These are phyloP conservation scores for Pneumocystis oryctolagi DNA, from an alignment of 1,139 yeast genomes.

Conservation along the genomic window DNA sequence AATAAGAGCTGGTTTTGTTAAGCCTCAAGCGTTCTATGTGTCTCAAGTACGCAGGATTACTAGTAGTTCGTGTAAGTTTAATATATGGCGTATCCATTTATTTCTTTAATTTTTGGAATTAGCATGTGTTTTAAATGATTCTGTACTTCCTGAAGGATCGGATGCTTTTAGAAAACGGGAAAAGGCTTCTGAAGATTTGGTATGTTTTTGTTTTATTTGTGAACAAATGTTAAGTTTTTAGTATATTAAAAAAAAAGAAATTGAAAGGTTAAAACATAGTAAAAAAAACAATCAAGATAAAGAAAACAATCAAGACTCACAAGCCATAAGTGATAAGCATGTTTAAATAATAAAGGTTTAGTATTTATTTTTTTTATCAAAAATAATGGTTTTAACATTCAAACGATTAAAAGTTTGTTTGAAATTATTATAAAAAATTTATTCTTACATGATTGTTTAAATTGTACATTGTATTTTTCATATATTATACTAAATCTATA, in stretches of 20 bases:
- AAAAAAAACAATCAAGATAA: neutral
- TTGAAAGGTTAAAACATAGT: neutral
- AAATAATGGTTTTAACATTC: no score
- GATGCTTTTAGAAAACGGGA: conserved; percentile 35
- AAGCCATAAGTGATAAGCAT: neutral
- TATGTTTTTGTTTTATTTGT: conserved; percentile 27
- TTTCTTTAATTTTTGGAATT: conserved; percentile 6
- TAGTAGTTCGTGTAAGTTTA: neutral
- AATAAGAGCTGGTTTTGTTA: neutral
- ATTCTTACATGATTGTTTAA: no score
- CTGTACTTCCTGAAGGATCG: neutral
- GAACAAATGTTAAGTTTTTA: conserved; percentile 17
- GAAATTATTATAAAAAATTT: no score
- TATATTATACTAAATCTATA: no score
- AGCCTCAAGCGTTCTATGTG: neutral
- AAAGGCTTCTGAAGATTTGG: conserved; percentile 50
- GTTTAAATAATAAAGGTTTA: neutral
- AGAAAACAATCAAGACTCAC: neutral
- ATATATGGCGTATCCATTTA: no score
- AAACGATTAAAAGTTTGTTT: no score
- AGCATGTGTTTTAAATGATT: conserved; percentile 6
- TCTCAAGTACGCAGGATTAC: neutral
- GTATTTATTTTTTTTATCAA: no score
- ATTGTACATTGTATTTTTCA: no score
- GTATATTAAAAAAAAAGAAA: neutral